These are phyloP conservation scores for Lotus japonicus DNA, from an alignment of 306 rosid species.

Conservation along the genomic window DNA sequence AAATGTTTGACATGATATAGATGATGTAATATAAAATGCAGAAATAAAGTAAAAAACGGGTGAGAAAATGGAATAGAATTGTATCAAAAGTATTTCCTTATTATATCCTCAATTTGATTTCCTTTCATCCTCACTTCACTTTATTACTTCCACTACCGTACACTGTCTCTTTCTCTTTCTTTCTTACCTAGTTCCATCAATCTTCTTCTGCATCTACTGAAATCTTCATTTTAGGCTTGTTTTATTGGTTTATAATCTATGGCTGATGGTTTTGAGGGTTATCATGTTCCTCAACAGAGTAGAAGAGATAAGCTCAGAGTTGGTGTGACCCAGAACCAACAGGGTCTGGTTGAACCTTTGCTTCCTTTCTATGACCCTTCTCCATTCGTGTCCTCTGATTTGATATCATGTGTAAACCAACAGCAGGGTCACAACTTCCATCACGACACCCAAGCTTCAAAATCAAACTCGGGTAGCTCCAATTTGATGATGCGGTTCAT, in stretches of 20 bases:
- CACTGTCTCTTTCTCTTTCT: background rate
- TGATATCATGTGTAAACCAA: constrained; percentile 17
- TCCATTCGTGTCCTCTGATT: constrained; percentile 46
- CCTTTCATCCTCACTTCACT: background rate
- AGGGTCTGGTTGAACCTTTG: constrained; percentile 20
- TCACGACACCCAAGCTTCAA: too few species aligned
- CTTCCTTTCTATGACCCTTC: constrained; percentile 58
- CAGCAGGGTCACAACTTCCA: too few species aligned
- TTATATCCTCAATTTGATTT: background rate
- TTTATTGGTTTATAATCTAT: constrained; percentile 14
- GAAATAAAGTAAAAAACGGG: too few species aligned
- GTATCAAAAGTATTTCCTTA: too few species aligned
- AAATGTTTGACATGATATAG: too few species aligned
- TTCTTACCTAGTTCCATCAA: background rate
- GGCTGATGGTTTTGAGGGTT: constrained; percentile 83
- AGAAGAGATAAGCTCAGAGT: constrained; percentile 84
- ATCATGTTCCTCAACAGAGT: constrained; percentile 92
- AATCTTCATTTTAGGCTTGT: background rate
- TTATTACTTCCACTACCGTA: background rate
- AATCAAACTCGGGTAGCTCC: background rate
- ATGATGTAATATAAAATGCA: too few species aligned
- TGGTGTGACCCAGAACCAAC: constrained; percentile 26
- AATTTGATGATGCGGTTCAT: constrained; percentile 49
- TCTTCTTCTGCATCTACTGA: background rate
- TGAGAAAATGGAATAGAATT: too few species aligned